Evolutionary conservation across 2,329 filamentous ascomycete species (phyloP), one percentile per base, ranked within the genome.

Genomic region (Camillea tinctor): DNA sequence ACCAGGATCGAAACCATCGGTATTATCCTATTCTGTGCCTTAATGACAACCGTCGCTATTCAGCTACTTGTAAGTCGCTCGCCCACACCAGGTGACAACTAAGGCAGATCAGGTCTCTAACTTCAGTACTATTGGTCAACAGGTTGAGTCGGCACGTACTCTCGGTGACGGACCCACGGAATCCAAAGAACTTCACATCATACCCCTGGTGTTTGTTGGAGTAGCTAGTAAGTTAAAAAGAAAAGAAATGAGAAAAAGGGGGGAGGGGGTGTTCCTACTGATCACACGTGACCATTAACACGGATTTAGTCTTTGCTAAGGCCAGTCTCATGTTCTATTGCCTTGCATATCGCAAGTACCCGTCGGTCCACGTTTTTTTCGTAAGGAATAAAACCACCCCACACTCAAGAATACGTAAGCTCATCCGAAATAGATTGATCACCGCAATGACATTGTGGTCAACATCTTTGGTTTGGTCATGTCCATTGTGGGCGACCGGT

Each of bases 31-130:
- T 88, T 88, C 72, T 87, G 85, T 63, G 84, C 85, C 50, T 76
- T 88, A 60, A 88, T 88, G 84, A 87, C 86, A 1, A 88, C 85
- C 0, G 85, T 88, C 3, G 84, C 86, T 53, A 84, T 88, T 24
- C 82, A 88, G 67, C 75, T 88, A 24, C 81, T 86, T 53, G 82
- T 83, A 72, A 72, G 80, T 72, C 23, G 21, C n/a, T 50, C 11
- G 30, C 19, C 54, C 24, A 36, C 50, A 51, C 51, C 58, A 2
- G 17, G 5, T 15, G n/a, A 44, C 13, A 44, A 15, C 36, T 54
- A 58, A 63, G 30, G 44, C 49, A 58, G 58, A 50, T 64, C 49
- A 50, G 61, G 49, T 52, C 58, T 64, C 67, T 71, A 60, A 70
- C 58, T n/a, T n/a, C n/a, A n/a, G n/a, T 22, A 59, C 50, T 9